Base-by-base conservation (phyloP, 495 filamentous ascomycete genomes). In the Aspergillus nanangensis region DNA sequence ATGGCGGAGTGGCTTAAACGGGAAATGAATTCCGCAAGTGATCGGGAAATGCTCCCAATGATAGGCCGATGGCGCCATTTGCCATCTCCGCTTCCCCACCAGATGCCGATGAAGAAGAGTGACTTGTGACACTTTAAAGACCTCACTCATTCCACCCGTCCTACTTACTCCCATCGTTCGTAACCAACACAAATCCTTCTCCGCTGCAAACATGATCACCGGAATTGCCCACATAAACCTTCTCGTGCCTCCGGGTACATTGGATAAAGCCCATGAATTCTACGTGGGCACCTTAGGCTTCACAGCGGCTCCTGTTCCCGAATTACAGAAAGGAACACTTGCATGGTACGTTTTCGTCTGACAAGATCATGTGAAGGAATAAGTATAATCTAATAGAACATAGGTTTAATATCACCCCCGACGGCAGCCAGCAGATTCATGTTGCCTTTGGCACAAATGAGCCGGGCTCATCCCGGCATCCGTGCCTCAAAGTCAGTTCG, bases 221-320 rank as follows among this genome's bases (percentile, higher is more conserved):
- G 76, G 76, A 11, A 66, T 83, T 37, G 75, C 77, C 13, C 80
- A 82, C 60, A 62, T 83, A 39, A 84, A 84, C 58, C 65, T 84
- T 48, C 66, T 76, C 3, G 75, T 83, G 17, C 77, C 79, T 0
- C 55, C 56, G 0, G 76, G 68, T 32, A 79, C 78, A 1, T 65
- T 83, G 21, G 61, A 69, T 18, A 62, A 73, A 8, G 81, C 81
- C 7, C 50, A 62, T 7, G 65, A 57, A 9, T 84, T 84, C 66
- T 84, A 83, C 60, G 71, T 57, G 43, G 49, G 53, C 3, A 83
- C 78, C 0, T 68, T 83, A 0, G 74, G 71, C 21, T 61, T 84
- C 13, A 69, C 53, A 3, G 52, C 71, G 4, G 63, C 69, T 0
- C 60, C 73, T 3, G 79, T 83, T 7, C 80, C 81, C 0, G 47